These are phyloP conservation scores for Taphrina confusa DNA, from an alignment of 1,139 yeast genomes.

Conservation along the genomic window DNA sequence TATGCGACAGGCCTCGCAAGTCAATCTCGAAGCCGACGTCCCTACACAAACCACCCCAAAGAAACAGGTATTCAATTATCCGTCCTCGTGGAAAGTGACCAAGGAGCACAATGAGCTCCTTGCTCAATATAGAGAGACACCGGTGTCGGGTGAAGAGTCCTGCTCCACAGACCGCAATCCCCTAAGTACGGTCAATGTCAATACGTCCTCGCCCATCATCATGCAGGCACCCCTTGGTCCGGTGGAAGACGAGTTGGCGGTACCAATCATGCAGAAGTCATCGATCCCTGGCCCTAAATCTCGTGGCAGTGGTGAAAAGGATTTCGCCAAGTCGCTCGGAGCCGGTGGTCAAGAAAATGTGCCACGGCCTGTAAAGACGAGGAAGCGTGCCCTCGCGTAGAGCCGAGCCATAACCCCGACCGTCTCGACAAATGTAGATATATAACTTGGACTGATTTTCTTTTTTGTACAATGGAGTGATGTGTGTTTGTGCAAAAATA, in stretches of 20 bases:
- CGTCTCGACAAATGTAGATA: background rate
- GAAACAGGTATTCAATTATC: conserved; percentile 36
- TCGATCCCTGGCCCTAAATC: conserved; percentile 12
- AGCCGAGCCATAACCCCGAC: no score
- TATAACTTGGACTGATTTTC: background rate
- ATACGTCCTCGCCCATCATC: conserved; percentile 1
- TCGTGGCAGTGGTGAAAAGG: conserved; percentile 20
- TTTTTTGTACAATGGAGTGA: no score
- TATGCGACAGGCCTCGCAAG: background rate
- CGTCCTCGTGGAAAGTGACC: conserved; percentile 35
- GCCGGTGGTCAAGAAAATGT: conserved; percentile 14
- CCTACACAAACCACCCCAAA: conserved; percentile 40
- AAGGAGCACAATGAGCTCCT: conserved; percentile 34
- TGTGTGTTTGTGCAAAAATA: background rate
- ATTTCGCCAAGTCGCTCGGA: background rate
- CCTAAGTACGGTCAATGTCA: conserved; percentile 15
- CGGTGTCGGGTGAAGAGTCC: background rate
- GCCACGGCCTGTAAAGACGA: conserved; percentile 15
- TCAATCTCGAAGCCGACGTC: conserved; percentile 35
- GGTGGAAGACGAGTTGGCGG: conserved; percentile 10
- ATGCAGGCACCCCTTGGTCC: conserved; percentile 2
- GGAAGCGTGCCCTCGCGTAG: conserved; percentile 10
- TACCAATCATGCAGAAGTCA: background rate
- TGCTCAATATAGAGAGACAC: conserved; percentile 3
- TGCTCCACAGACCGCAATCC: conserved; percentile 6